phyloP scores from a whole-genome alignment of 169 alveolate species.

The Plasmodium vivax region DNA sequence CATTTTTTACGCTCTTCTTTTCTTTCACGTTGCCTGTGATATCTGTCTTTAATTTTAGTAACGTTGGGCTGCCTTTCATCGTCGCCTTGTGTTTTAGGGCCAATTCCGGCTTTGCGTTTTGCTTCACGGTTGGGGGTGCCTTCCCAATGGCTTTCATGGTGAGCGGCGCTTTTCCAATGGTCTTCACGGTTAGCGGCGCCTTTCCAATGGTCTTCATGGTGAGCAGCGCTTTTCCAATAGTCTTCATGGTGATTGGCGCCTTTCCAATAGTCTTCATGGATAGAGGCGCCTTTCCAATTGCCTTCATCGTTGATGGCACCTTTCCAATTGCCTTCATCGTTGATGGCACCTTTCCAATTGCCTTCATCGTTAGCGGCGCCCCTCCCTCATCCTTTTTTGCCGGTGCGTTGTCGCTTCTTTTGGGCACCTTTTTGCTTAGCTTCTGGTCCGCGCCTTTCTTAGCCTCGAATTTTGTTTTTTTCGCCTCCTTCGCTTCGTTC shows the following conservation, averaged over 20 bases:
- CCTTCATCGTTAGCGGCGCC: neutral
- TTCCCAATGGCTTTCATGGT: neutral
- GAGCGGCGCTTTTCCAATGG: neutral
- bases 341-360: neutral
- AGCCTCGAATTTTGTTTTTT: slow-evolving; percentile 34
- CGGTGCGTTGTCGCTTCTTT: slow-evolving; percentile 13
- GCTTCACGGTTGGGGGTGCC: neutral
- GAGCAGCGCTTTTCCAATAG: neutral
- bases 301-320: neutral
- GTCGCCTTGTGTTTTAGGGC: slow-evolving; percentile 17
- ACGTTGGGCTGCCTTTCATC: slow-evolving; percentile 18
- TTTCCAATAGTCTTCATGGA: neutral
- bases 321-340: neutral
- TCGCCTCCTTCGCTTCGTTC: slow-evolving; percentile 14
- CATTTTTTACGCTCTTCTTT: slow-evolving; percentile 31
- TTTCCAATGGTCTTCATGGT: neutral
- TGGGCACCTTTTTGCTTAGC: slow-evolving; percentile 12
- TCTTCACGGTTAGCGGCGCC: neutral
- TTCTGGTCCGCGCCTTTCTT: slow-evolving; percentile 25
- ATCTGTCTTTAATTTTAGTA: slow-evolving; percentile 34
- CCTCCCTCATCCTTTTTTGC: neutral
- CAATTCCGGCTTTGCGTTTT: slow-evolving; percentile 3
- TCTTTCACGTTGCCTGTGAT: slow-evolving; percentile 21
- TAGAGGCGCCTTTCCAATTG: neutral
- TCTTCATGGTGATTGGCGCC: neutral